Conservation (phyloP, 768 basidiomycete genomes). For the Galerina marginata region DNA sequence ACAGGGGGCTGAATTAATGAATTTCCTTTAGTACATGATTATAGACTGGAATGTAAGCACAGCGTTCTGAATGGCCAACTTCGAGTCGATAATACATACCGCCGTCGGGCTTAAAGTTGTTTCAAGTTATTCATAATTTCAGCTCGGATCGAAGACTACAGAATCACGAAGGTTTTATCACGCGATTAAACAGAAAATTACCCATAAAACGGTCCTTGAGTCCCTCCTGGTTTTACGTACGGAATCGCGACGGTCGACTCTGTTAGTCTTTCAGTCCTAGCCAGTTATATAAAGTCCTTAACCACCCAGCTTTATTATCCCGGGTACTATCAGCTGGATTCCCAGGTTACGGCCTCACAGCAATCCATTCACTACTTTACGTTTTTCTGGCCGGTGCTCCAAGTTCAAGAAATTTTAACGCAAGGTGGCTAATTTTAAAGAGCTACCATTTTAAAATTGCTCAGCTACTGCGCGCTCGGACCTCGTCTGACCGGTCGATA, state of each 20-base stretch:
- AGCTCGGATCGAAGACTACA: conserved; percentile 26
- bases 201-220: neutral
- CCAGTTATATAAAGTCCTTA: too few species aligned
- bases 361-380: conserved; percentile 31
- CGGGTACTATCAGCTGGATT: conserved; percentile 33
- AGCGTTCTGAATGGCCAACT: too few species aligned
- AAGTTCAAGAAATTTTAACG: conserved; percentile 10
- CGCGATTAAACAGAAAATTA: neutral
- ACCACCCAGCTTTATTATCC: conserved; percentile 12
- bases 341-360: conserved; percentile 27
- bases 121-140: neutral
- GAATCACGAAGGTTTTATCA: conserved; percentile 21
- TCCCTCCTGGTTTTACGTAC: conserved; percentile 30
- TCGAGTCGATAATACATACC: too few species aligned
- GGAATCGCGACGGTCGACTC: conserved; percentile 30
- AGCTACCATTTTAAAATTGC: too few species aligned
- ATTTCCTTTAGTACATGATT: too few species aligned
- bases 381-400: neutral
- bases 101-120: too few species aligned
- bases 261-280: conserved; percentile 11
- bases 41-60: too few species aligned
- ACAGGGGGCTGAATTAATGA: too few species aligned
- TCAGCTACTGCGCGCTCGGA: too few species aligned
- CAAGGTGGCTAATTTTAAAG: conserved; percentile 21
- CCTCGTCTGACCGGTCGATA: too few species aligned